A percentile compares a stretch with the other conserved stretches of the same genome.
Evolutionary conservation across 129 eudicot genomes (phyloP).

Genomic region (Solidago caesia): DNA sequence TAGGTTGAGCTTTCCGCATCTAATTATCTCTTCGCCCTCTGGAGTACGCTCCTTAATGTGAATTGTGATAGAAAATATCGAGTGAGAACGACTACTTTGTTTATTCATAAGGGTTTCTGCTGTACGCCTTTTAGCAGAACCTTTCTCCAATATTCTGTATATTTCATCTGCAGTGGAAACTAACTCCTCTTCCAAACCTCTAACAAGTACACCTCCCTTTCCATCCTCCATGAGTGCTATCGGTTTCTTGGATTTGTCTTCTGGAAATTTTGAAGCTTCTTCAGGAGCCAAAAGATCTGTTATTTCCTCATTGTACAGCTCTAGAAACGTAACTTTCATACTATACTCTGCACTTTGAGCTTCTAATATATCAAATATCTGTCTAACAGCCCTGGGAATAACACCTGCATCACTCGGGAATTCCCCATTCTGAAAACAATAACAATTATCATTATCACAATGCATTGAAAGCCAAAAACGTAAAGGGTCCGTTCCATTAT

Average conservation of each 20-base stretch:
- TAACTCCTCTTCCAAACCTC: slow-evolving; percentile 94
- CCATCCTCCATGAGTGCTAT: slow-evolving; percentile 98
- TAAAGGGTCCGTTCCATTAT: neutral
- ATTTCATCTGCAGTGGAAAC: slow-evolving; percentile 90
- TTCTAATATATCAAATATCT: slow-evolving; percentile 86
- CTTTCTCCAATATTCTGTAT: slow-evolving; percentile 83
- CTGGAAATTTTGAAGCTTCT: slow-evolving; percentile 37
- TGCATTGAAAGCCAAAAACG: neutral
- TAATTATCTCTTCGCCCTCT: slow-evolving; percentile 96
- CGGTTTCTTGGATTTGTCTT: slow-evolving; percentile 91
- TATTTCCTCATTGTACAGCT: slow-evolving; percentile 93
- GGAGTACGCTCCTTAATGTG: slow-evolving; percentile 92
- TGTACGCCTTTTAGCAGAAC: slow-evolving; percentile 91
- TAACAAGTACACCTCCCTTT: slow-evolving; percentile 84
- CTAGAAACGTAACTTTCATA: slow-evolving; percentile 92
- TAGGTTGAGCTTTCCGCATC: slow-evolving; percentile 89
- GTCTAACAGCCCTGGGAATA: slow-evolving; percentile 90
- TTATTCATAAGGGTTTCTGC: slow-evolving; percentile 95
- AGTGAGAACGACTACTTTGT: slow-evolving; percentile 96
- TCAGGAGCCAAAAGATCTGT: slow-evolving; percentile 96
- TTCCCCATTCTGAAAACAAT: slow-evolving; percentile 71
- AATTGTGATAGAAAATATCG: slow-evolving; percentile 88
- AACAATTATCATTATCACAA: neutral
- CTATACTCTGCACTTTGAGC: slow-evolving; percentile 88
- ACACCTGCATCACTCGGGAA: slow-evolving; percentile 96